Evolutionary conservation across 345 rosid genomes (phyloP).

Genomic region (Camelina sativa): DNA sequence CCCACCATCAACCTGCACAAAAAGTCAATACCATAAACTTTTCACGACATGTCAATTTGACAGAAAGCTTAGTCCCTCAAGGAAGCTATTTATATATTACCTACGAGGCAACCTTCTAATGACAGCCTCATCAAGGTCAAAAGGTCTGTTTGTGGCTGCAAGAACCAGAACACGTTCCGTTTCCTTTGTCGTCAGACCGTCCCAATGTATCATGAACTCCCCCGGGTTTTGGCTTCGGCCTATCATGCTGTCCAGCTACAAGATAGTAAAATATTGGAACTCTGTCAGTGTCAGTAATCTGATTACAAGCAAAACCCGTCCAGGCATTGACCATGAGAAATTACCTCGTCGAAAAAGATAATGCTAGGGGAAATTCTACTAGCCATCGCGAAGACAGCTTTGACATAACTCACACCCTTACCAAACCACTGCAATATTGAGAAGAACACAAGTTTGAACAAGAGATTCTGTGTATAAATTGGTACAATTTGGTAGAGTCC

Average conservation of each 20-base stretch:
- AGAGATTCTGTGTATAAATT: conserved; percentile 3
- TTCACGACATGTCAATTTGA: no score
- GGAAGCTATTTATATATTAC: no score
- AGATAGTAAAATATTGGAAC: conserved; percentile 12
- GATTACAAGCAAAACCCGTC: conserved; percentile 8
- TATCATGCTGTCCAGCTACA: conserved; percentile 94
- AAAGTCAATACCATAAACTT: no score
- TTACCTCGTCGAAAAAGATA: conserved; percentile 91
- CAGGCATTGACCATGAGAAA: conserved; percentile 21
- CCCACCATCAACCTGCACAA: no score
- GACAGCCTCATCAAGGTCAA: no score
- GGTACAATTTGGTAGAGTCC: background rate
- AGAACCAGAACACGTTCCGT: no score
- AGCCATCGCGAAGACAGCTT: conserved; percentile 90
- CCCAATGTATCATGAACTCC: conserved; percentile 36
- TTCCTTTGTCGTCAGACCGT: no score
- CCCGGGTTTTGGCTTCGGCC: conserved; percentile 83
- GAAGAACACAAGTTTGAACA: background rate
- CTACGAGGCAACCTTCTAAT: no score
- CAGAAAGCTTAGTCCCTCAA: no score
- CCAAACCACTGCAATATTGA: conserved; percentile 84
- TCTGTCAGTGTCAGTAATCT: background rate
- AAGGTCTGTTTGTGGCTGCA: no score
- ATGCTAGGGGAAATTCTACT: conserved; percentile 89
- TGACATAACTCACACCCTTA: conserved; percentile 88